A percentile compares a stretch with the other conserved stretches of the same genome.
phyloP scores from a whole-genome alignment of 1,284 basidiomycete species.

The Cryptococcus sp. region DNA sequence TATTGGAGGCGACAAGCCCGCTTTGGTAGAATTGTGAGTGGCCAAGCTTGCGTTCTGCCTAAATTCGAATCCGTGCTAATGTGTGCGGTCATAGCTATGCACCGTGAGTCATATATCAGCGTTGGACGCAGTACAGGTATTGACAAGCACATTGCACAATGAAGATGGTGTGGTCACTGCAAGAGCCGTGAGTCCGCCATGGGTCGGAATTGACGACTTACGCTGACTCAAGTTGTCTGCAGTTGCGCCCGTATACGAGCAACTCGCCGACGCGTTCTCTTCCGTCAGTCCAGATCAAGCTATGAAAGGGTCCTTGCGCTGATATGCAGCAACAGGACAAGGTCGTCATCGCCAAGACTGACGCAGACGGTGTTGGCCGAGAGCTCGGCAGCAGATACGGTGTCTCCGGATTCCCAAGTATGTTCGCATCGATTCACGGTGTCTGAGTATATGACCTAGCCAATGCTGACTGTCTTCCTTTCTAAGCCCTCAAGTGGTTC shows the following conservation, averaged over 20 bases:
- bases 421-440: constrained; percentile 33
- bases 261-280: constrained; percentile 81
- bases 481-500: constrained; percentile 87
- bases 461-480: not conserved
- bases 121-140: no score
- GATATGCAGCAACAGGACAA: constrained; percentile 58
- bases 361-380: constrained; percentile 83
- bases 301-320: not conserved
- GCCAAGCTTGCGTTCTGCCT: constrained; percentile 2
- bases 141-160: not conserved
- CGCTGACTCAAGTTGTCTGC: constrained; percentile 50
- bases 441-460: not conserved
- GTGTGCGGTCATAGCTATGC: constrained; percentile 36
- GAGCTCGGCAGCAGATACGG: constrained; percentile 61
- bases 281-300: constrained; percentile 41
- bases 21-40: constrained; percentile 85
- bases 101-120: constrained; percentile 32
- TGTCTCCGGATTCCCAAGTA: constrained; percentile 85
- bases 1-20: constrained; percentile 74
- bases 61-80: not conserved
- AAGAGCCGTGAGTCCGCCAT: constrained; percentile 48
- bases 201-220: not conserved
- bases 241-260: constrained; percentile 83
- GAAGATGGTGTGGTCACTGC: constrained; percentile 56
- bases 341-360: constrained; percentile 87